These are phyloP conservation scores for Gonium pectorale DNA, from an alignment of 139 green algal genomes.

Conservation along the genomic window DNA sequence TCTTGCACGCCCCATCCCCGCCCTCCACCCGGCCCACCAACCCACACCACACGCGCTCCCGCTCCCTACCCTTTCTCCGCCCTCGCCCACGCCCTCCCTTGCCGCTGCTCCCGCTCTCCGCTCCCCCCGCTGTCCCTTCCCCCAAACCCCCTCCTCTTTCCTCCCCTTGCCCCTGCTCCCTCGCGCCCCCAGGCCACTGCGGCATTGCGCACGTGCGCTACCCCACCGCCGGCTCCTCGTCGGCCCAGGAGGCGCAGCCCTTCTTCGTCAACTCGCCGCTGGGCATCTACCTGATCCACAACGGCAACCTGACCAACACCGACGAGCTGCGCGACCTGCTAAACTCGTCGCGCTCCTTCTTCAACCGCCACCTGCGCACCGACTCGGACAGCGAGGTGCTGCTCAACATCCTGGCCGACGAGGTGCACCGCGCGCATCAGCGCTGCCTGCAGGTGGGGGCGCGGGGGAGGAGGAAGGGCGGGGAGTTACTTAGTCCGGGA, in stretches of 20 bases:
- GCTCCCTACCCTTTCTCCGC: too few species aligned
- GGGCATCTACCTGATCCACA: slow-evolving; percentile 99
- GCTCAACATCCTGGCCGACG: slow-evolving; percentile 97
- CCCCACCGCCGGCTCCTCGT: slow-evolving; percentile 92
- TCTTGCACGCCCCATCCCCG: too few species aligned
- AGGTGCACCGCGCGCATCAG: slow-evolving; percentile 94
- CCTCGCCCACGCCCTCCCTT: too few species aligned
- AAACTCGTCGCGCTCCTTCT: slow-evolving; percentile 86
- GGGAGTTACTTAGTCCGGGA: not conserved
- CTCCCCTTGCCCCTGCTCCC: not conserved
- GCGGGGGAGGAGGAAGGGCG: not conserved
- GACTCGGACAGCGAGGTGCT: slow-evolving; percentile 96
- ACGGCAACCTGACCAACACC: slow-evolving; percentile 99
- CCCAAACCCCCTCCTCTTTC: not conserved
- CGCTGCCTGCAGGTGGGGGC: slow-evolving; percentile 70
- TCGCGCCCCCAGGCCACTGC: slow-evolving; percentile 61
- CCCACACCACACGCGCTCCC: too few species aligned
- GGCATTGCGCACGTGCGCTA: slow-evolving; percentile 96
- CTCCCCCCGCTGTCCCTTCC: too few species aligned
- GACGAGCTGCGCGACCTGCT: slow-evolving; percentile 82
- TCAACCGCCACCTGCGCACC: slow-evolving; percentile 92
- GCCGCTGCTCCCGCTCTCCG: too few species aligned
- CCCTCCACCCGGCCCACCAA: too few species aligned
- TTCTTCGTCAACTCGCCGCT: slow-evolving; percentile 99
- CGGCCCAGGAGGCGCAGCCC: slow-evolving; percentile 95